These are phyloP conservation scores for Monotropa hypopitys DNA, from an alignment of 179 eudicot species.

Conservation along the genomic window DNA sequence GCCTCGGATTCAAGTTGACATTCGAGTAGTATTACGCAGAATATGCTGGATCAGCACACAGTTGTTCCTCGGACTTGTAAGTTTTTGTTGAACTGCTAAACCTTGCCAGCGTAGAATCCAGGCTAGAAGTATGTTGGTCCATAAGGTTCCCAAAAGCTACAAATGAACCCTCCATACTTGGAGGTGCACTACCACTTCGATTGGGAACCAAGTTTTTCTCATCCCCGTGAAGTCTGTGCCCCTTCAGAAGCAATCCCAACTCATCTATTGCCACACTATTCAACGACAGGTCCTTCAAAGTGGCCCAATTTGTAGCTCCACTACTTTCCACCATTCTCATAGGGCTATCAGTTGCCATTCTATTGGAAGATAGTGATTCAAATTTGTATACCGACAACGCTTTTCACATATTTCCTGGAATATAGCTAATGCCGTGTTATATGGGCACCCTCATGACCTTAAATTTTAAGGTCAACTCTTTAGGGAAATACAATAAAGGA, in stretches of 20 bases:
- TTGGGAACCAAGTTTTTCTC: conserved; percentile 25
- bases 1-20: conserved; percentile 57
- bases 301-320: conserved; percentile 30
- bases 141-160: conserved; percentile 40
- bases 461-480: background rate
- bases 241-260: conserved; percentile 31
- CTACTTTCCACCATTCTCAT: conserved; percentile 36
- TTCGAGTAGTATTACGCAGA: conserved; percentile 34
- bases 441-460: background rate
- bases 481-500: background rate
- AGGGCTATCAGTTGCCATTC: conserved; percentile 60
- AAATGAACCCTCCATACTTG: conserved; percentile 48
- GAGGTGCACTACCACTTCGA: conserved; percentile 60
- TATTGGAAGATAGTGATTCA: conserved; percentile 2
- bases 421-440: background rate
- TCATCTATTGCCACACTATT: conserved; percentile 30
- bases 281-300: conserved; percentile 27
- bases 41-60: conserved; percentile 47
- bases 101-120: conserved; percentile 17
- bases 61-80: conserved; percentile 33
- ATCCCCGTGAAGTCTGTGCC: conserved; percentile 19
- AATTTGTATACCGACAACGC: conserved; percentile 2
- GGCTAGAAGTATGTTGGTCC: conserved; percentile 23
- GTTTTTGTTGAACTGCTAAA: conserved; percentile 17
- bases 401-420: conserved; percentile 5